These are phyloP conservation scores for Erysimum cheiri DNA, from an alignment of 441 rosid genomes.

Conservation along the genomic window DNA sequence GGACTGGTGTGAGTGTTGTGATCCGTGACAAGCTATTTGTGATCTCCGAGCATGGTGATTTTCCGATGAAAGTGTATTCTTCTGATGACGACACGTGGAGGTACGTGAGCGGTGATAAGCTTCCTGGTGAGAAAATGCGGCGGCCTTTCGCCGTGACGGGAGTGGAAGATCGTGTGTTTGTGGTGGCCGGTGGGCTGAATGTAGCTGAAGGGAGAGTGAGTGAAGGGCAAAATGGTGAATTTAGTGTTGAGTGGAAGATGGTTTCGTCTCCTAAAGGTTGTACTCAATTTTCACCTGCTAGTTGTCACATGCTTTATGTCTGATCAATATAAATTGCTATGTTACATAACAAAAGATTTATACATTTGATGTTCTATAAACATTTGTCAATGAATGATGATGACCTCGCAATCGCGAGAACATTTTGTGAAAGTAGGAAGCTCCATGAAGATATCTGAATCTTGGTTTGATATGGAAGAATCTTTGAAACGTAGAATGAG, in stretches of 20 bases:
- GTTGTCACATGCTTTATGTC: constrained; percentile 61
- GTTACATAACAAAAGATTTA: no score
- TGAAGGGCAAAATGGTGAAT: constrained; percentile 41
- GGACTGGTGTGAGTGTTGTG: constrained; percentile 68
- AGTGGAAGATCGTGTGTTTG: constrained; percentile 55
- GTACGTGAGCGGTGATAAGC: constrained; percentile 56
- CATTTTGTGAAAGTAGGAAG: neutral
- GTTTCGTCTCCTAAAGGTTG: constrained; percentile 50
- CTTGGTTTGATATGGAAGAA: neutral
- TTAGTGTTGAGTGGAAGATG: constrained; percentile 56
- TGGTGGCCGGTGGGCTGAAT: constrained; percentile 57
- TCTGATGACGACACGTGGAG: constrained; percentile 58
- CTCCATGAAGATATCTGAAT: neutral
- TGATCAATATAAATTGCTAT: neutral
- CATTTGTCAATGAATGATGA: neutral
- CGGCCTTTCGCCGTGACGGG: constrained; percentile 62
- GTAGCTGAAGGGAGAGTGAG: constrained; percentile 57
- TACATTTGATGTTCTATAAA: neutral
- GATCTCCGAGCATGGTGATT: constrained; percentile 71
- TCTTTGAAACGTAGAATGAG: constrained; percentile 8
- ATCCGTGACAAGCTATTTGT: constrained; percentile 51
- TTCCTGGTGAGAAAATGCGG: constrained; percentile 51
- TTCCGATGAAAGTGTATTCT: constrained; percentile 65
- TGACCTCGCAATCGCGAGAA: constrained; percentile 20
- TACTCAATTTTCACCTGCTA: constrained; percentile 52